Conservation (phyloP, 208 protist species). For the Leptomonas pyrrhocoris region DNA sequence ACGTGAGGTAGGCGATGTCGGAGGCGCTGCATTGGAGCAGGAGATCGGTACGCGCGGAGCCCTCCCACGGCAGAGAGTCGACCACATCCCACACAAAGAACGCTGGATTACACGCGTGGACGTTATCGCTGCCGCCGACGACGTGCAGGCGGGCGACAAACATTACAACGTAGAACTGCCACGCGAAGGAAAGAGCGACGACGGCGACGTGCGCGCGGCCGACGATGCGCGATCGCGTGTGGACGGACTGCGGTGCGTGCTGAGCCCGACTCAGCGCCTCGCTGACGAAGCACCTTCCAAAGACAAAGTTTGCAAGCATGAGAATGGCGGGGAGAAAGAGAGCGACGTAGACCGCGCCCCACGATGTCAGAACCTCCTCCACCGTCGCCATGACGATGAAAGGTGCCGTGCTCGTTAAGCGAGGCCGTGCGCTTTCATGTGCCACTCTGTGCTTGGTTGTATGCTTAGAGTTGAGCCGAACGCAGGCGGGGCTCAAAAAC, state of each 20-base stretch:
- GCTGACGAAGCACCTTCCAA: conserved; percentile 66
- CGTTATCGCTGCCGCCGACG: conserved; percentile 2
- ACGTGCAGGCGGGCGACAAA: conserved; percentile 30
- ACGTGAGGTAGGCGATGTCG: conserved; percentile 38
- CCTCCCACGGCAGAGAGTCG: conserved; percentile 28
- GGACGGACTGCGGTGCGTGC: conserved; percentile 28
- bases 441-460: no score
- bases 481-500: no score
- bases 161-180: conserved; percentile 70
- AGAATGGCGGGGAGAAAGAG: conserved; percentile 51
- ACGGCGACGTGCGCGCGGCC: conserved; percentile 37
- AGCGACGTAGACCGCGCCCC: conserved; percentile 55
- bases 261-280: conserved; percentile 44
- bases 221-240: conserved; percentile 27
- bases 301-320: conserved; percentile 66
- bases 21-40: conserved; percentile 27
- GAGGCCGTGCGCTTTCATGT: no score
- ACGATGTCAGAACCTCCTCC: conserved; percentile 52
- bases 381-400: conserved; percentile 3
- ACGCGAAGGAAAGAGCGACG: conserved; percentile 48
- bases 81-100: conserved; percentile 42
- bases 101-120: conserved; percentile 32
- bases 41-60: background rate
- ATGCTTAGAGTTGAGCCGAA: no score
- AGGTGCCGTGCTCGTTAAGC: background rate